These are phyloP conservation scores for Podospora sp. DNA, from an alignment of 495 filamentous ascomycete species.

Conservation along the genomic window DNA sequence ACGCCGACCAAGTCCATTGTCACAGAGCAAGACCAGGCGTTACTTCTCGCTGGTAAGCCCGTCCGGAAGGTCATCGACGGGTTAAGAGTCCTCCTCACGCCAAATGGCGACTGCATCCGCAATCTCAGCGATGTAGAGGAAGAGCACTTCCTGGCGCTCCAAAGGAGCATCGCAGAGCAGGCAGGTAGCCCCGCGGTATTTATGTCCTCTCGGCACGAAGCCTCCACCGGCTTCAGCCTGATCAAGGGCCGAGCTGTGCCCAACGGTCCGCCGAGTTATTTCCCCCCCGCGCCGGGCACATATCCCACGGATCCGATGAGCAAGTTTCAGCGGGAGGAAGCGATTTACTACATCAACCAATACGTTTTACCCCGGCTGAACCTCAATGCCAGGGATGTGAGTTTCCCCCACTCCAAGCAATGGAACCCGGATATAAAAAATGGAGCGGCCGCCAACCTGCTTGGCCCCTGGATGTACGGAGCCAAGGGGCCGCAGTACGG, in stretches of 20 bases:
- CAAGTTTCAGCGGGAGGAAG: slow-evolving; percentile 63
- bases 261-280: slow-evolving; percentile 57
- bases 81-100: slow-evolving; percentile 68
- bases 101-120: slow-evolving; percentile 74
- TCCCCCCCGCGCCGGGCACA: slow-evolving; percentile 46
- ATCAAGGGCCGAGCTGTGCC: slow-evolving; percentile 59
- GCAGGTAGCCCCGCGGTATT: slow-evolving; percentile 51
- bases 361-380: slow-evolving; percentile 60
- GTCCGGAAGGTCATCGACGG: slow-evolving; percentile 54
- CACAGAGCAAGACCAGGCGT: slow-evolving; percentile 53
- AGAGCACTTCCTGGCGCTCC: slow-evolving; percentile 72
- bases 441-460: slow-evolving; percentile 36
- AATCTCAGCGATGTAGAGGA: slow-evolving; percentile 78
- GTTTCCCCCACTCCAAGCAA: slow-evolving; percentile 30
- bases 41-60: slow-evolving; percentile 50
- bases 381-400: slow-evolving; percentile 45
- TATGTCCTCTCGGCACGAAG: slow-evolving; percentile 48
- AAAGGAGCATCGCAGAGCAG: slow-evolving; percentile 57
- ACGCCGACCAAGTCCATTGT: slow-evolving; percentile 51
- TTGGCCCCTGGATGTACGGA: slow-evolving; percentile 51
- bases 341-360: slow-evolving; percentile 67
- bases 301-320: slow-evolving; percentile 53
- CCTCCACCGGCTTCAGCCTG: slow-evolving; percentile 52
- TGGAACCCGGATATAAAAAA: slow-evolving; percentile 22
- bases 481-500: slow-evolving; percentile 18